These are phyloP conservation scores for Fonsecaea erecta DNA, from an alignment of 2,329 filamentous ascomycete genomes.

Conservation along the genomic window DNA sequence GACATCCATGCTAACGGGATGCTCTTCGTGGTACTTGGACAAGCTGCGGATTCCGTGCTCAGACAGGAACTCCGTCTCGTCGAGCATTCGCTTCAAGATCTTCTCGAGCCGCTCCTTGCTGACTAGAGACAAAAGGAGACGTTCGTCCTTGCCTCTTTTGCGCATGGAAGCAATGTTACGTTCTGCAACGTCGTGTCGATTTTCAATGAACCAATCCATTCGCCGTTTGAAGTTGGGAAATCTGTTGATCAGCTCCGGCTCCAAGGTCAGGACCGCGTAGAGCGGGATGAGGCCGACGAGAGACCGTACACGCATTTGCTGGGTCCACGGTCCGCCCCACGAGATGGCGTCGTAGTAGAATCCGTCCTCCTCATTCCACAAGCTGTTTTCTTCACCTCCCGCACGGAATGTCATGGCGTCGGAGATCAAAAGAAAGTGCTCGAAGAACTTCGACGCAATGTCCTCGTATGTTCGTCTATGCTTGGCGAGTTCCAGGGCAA, in stretches of 20 bases:
- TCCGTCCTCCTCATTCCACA: slow-evolving; percentile 94
- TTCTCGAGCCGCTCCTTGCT: slow-evolving; percentile 90
- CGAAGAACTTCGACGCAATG: slow-evolving; percentile 96
- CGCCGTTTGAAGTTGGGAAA: slow-evolving; percentile 92
- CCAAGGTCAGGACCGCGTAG: slow-evolving; percentile 87
- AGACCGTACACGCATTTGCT: slow-evolving; percentile 89
- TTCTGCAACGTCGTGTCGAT: slow-evolving; percentile 83
- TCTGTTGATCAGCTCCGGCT: slow-evolving; percentile 90
- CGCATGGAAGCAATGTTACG: slow-evolving; percentile 93
- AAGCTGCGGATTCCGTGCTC: slow-evolving; percentile 89
- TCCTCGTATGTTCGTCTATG: slow-evolving; percentile 95
- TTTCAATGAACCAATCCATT: slow-evolving; percentile 90
- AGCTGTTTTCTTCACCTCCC: slow-evolving; percentile 73
- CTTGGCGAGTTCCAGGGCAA: slow-evolving; percentile 91
- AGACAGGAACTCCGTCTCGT: slow-evolving; percentile 90
- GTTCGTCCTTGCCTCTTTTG: slow-evolving; percentile 85
- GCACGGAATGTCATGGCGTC: slow-evolving; percentile 91
- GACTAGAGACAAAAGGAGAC: slow-evolving; percentile 85
- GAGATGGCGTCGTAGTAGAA: slow-evolving; percentile 99
- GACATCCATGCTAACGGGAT: slow-evolving; percentile 94
- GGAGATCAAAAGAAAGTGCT: slow-evolving; percentile 97
- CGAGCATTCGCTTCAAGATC: slow-evolving; percentile 88
- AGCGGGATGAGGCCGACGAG: slow-evolving; percentile 92
- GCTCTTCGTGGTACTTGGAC: slow-evolving; percentile 86
- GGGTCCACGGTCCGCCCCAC: slow-evolving; percentile 90